Evolutionary conservation across 73 alveolate genomes (phyloP).

Genomic region (Paraurostyla sp.): DNA sequence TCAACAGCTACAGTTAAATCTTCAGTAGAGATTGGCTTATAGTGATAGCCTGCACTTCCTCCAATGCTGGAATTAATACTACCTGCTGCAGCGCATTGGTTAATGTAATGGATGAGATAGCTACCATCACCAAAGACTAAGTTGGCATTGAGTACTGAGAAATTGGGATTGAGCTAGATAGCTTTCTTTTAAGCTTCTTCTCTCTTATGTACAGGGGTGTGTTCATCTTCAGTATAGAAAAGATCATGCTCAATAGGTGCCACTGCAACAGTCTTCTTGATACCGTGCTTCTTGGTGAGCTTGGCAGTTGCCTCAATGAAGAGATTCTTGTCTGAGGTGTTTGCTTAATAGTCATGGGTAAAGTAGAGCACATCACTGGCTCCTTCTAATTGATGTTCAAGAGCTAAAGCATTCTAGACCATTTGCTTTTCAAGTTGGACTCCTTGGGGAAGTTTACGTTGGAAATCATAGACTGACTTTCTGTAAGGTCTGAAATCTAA

Average conservation of each 20-base stretch:
- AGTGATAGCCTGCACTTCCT: not conserved
- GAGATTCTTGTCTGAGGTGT: conserved; percentile 63
- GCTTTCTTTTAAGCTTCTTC: conserved; percentile 54
- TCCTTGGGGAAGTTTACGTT: conserved; percentile 1
- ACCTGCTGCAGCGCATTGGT: conserved; percentile 41
- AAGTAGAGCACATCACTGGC: conserved; percentile 59
- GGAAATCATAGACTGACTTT: conserved; percentile 34
- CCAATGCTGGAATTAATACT: conserved; percentile 14
- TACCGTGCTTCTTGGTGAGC: conserved; percentile 63
- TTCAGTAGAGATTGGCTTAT: conserved; percentile 50
- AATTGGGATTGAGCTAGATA: not conserved
- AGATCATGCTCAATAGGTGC: conserved; percentile 67
- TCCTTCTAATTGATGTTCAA: conserved; percentile 67
- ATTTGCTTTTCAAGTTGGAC: conserved; percentile 45
- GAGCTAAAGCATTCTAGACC: conserved; percentile 14
- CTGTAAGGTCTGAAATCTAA: conserved; percentile 67
- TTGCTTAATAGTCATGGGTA: conserved; percentile 72
- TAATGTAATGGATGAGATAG: conserved; percentile 51
- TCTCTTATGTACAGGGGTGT: conserved; percentile 11
- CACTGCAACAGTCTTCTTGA: conserved; percentile 57
- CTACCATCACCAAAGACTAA: conserved; percentile 48
- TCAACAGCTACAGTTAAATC: conserved; percentile 57
- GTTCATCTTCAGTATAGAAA: conserved; percentile 69
- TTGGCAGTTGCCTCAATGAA: conserved; percentile 57
- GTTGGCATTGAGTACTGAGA: conserved; percentile 39